Evolutionary conservation across 73 alveolate species (phyloP), one percentile per base, ranked within the genome.

Genomic region (Blepharisma japonicum): DNA sequence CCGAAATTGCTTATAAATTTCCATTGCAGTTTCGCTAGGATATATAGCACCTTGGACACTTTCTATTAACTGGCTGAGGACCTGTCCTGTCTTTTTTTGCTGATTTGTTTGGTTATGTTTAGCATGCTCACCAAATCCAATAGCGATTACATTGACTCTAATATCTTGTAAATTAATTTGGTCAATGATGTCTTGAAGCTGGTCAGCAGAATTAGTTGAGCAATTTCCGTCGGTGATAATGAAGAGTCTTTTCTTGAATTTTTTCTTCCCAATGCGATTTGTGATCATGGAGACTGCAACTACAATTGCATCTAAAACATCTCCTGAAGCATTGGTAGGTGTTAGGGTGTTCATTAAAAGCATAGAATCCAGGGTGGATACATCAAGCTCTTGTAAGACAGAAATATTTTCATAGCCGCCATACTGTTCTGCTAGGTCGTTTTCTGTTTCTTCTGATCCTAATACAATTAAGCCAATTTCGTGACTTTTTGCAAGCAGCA

Each of bases 191-290:
- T 74, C 87, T 76, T 82, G 77, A 7, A 93, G 54, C 55, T 89
- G 88, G 6, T 72, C 90, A 55, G 72, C 39, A 6, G 83, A 87
- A 68, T 89, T 76, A 42, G 95, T 82, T 55, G 85, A 80, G 14
- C 96, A 83, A 61, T 83, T 96, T 11, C 99, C 99, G 81, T 94
- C 98, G 6, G 99, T 94, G 21, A 96, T 82, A 38, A 96, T 70
- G 86, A 92, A 94, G 23, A 96, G 89, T 78, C 96, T 81, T 78
- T 94, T 94, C 23, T 87, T 90, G 81, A 79, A 85, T 77, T 96
- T 96, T 85, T 83, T 84, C 23, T 86, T 86, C 54, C 93, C 92
- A 55, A 86, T 88, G 70, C 88, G 81, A 6, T 87, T 81, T 55
- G 79, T 88, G n/a, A 96, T 71, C 90, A 90, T 88, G 55, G 91